Evolutionary conservation across 2,329 filamentous ascomycete species (phyloP), one percentile per base, ranked within the genome.

Genomic region (Pestalotiopsis fici): DNA sequence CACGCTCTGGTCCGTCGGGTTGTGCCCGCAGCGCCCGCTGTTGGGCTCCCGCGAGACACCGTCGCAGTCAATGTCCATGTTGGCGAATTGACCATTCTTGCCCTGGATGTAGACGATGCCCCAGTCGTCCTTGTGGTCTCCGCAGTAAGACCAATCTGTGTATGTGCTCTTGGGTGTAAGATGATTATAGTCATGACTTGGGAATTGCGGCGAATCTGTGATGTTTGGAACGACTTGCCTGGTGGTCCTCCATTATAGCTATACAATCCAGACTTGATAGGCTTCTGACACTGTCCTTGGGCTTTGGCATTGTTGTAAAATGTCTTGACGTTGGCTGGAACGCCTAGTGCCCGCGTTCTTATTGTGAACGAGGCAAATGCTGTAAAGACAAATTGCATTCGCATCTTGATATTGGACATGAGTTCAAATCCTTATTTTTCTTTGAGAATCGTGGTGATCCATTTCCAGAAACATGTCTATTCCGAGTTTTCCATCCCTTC

Each of bases 21-120:
- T 64, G 28, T 31, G 23, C 6, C 62, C 47, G 28, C 47, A 55
- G 28, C 62, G 62, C 57, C 79, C 69, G 69, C 83, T 82, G 1
- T 71, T 73, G 31, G 81, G 83, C 18, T 55, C 11, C 27, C 23
- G 62, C 62, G 23, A 23, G 11, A 21, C 12, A 3, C 47, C 62
- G 18, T 77, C 77, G 70, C 87, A 90, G 77, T 89, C 87, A 56
- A 89, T 79, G 67, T 89, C 87, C 82, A 89, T 87, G 73, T 88
- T 84, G 7, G 81, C 82, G 59, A 87, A 78, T 27, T 80, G 74
- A 3, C 78, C 77, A 11, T 75, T 71, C 0, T 73, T 74, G 7
- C 82, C 83, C 59, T 81, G 79, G 56, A 87, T 73, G 74, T 82
- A 87, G 67, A 87, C 78, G 23, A 81, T 74, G 43, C 77, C 76